Conservation (phyloP, 2,329 filamentous ascomycete species). For the Fusarium guadeloupense region DNA sequence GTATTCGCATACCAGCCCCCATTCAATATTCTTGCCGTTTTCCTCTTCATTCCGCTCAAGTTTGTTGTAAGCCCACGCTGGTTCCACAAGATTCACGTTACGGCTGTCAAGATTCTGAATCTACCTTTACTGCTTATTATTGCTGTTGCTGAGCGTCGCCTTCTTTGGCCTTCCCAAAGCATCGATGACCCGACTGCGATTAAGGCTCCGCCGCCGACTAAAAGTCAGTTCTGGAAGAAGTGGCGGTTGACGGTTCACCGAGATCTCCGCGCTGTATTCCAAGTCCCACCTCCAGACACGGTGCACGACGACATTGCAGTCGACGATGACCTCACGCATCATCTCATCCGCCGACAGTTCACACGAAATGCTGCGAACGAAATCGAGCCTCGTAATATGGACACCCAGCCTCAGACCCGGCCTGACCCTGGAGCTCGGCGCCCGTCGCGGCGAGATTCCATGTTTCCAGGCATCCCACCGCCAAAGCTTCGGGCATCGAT, state of each 20-base stretch:
- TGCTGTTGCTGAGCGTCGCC: conserved; percentile 73
- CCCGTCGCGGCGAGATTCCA: conserved; percentile 63
- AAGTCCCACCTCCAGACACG: conserved; percentile 72
- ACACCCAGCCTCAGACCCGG: conserved; percentile 33
- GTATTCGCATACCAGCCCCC: conserved; percentile 85
- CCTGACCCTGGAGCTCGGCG: conserved; percentile 45
- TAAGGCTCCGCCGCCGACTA: conserved; percentile 38
- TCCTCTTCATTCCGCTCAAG: conserved; percentile 79
- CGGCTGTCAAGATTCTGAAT: conserved; percentile 77
- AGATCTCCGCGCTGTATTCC: conserved; percentile 77
- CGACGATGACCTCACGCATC: conserved; percentile 67
- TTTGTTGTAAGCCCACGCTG: conserved; percentile 81
- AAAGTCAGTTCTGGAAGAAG: conserved; percentile 70
- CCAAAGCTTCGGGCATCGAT: conserved; percentile 60
- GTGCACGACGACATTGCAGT: conserved; percentile 66
- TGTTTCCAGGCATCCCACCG: conserved; percentile 60
- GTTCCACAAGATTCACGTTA: conserved; percentile 92
- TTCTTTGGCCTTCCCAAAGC: conserved; percentile 64
- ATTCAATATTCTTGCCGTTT: conserved; percentile 81
- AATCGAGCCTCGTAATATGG: conserved; percentile 5
- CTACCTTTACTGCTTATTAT: conserved; percentile 78
- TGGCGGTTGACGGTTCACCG: conserved; percentile 75
- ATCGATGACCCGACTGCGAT: conserved; percentile 26
- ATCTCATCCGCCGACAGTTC: conserved; percentile 67
- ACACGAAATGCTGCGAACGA: conserved; percentile 55